These are phyloP conservation scores for Aspergillus amoenus DNA, from an alignment of 2,329 filamentous ascomycete species.

Conservation along the genomic window DNA sequence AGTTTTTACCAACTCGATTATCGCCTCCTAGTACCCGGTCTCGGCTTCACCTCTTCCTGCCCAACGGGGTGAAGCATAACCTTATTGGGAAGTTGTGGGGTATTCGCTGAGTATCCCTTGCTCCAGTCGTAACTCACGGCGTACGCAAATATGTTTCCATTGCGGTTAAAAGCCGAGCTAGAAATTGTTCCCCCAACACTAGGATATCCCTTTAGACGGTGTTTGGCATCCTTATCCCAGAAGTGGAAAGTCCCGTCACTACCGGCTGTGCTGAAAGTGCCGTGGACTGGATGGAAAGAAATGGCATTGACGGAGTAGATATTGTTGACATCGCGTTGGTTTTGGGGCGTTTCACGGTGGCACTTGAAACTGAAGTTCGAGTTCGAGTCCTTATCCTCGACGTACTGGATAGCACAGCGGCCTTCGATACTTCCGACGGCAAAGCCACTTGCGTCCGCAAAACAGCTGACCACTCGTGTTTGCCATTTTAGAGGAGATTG, in stretches of 20 bases:
- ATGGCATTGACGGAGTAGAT: conserved; percentile 97
- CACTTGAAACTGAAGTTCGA: conserved; percentile 99
- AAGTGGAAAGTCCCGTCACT: conserved; percentile 84
- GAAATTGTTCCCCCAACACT: conserved; percentile 83
- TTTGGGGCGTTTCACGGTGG: conserved; percentile 75
- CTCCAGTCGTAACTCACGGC: conserved; percentile 97
- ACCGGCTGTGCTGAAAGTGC: conserved; percentile 97
- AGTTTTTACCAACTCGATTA: conserved; percentile 17
- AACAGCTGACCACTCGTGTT: conserved; percentile 92
- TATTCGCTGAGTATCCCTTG: conserved; percentile 90
- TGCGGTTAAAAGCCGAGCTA: conserved; percentile 85
- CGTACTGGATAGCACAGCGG: conserved; percentile 95
- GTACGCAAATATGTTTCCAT: conserved; percentile 80
- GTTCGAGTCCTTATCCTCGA: conserved; percentile 88
- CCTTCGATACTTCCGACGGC: conserved; percentile 96
- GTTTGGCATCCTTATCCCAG: conserved; percentile 85
- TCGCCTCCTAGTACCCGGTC: conserved; percentile 47
- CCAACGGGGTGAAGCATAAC: conserved; percentile 79
- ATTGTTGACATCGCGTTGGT: conserved; percentile 68
- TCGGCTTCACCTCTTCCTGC: conserved; percentile 63
- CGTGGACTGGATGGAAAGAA: conserved; percentile 93
- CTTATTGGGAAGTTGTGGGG: conserved; percentile 67
- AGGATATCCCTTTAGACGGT: conserved; percentile 85
- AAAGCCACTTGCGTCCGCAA: conserved; percentile 86
- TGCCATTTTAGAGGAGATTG: conserved; percentile 98